Evolutionary conservation across 2,329 filamentous ascomycete species (phyloP), one percentile per base, ranked within the genome.

Genomic region (Trichoderma oligosporum): DNA sequence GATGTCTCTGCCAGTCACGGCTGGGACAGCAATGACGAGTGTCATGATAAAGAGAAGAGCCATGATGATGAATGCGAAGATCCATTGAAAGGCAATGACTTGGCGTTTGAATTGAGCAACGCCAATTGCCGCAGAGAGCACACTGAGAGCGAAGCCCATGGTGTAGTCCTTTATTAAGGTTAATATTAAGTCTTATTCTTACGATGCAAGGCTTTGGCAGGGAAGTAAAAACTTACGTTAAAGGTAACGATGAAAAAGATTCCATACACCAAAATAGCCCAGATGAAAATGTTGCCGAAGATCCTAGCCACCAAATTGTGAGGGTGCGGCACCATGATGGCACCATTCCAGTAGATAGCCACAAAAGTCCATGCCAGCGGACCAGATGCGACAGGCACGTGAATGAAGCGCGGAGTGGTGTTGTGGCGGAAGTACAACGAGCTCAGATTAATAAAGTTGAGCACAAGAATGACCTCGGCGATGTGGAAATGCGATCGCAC

Each of bases 11-110:
- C 86, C 86, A 11, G 83, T 78, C 67, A 85, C 78, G 20, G 81
- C 81, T 0, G 87, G 87, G 31, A 88, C 72, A 2, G 83, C 86
- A 52, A 91, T 77, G 14, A 80, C 72, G 2, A 89, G 66, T 1
- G 88, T 90, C 16, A 83, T 73, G 18, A 91, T 70, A 69, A 94
- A 87, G 53, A 95, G 81, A 24, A 89, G 69, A 1, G 79, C 82
- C 79, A 93, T 91, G 70, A 96, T 91, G 61, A 84, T 78, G 67
- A 95, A 94, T 31, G 91, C 88, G 70, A 96, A 96, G 73, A 95
- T 93, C 91, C 91, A 96, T 75, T 96, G 91, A 62, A 96, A 78
- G 6, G 89, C 88, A 63, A 95, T 78, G 59, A 86, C 72, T 69
- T 91, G 84, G 66, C 81, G 79, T 49, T 85, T 76, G 74, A 95